phyloP scores from a whole-genome alignment of 2,329 filamentous ascomycete species.

The Aulographum hederae region DNA sequence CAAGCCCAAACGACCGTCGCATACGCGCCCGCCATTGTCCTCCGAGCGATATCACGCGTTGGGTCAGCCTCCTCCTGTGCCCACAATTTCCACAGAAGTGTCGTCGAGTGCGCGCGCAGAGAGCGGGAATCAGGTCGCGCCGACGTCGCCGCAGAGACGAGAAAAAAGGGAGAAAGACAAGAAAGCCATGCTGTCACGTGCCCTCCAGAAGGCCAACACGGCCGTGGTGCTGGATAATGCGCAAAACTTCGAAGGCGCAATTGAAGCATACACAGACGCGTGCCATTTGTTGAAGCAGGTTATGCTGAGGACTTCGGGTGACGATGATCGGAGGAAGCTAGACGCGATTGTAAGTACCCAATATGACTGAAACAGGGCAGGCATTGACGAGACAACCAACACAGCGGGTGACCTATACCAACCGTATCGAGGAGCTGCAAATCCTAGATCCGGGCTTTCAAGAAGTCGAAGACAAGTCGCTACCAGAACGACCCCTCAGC shows the following conservation, averaged over 20 bases:
- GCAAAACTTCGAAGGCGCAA: conserved; percentile 80
- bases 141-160: conserved; percentile 41
- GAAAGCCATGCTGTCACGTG: conserved; percentile 93
- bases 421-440: conserved; percentile 71
- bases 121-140: no score
- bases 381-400: no score
- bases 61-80: no score
- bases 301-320: conserved; percentile 62
- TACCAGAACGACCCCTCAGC: conserved; percentile 44
- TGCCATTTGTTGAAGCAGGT: conserved; percentile 79
- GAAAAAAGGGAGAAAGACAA: conserved; percentile 36
- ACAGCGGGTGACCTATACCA: conserved; percentile 76
- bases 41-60: no score
- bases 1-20: no score
- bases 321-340: conserved; percentile 77
- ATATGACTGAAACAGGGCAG: conserved; percentile 2
- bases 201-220: conserved; percentile 86
- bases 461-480: conserved; percentile 44
- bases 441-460: conserved; percentile 42
- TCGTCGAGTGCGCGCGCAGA: no score
- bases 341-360: conserved; percentile 73
- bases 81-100: no score
- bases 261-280: conserved; percentile 79
- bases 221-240: conserved; percentile 93
- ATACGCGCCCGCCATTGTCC: no score